These are phyloP conservation scores for Lentinula aciculospora DNA, from an alignment of 768 basidiomycete species.

Conservation along the genomic window DNA sequence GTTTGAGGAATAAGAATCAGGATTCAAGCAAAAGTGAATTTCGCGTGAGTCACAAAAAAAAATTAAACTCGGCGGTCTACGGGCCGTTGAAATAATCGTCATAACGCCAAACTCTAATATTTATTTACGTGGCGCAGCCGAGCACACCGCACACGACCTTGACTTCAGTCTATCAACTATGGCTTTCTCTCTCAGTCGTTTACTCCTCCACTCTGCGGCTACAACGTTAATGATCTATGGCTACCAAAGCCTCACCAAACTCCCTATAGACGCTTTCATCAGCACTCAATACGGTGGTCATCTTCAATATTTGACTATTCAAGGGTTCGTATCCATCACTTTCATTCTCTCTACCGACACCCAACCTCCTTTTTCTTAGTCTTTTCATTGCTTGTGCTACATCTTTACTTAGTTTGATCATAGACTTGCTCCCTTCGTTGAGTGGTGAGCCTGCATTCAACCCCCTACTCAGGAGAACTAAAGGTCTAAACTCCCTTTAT, in stretches of 20 bases:
- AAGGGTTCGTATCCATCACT: constrained; percentile 45
- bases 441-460: constrained; percentile 21
- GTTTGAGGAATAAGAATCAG: neutral
- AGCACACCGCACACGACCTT: neutral
- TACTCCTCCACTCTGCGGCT: constrained; percentile 24
- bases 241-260: constrained; percentile 21
- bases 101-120: neutral
- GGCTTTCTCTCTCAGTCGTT: neutral
- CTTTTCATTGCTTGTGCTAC: constrained; percentile 29
- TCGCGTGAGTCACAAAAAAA: neutral
- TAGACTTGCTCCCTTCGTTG: constrained; percentile 26
- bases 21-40: constrained; percentile 13
- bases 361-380: constrained; percentile 15
- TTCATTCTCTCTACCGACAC: neutral
- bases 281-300: constrained; percentile 53
- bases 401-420: constrained; percentile 27
- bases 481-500: too few species aligned
- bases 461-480: too few species aligned
- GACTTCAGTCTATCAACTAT: too few species aligned
- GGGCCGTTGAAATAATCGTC: neutral
- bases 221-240: constrained; percentile 31
- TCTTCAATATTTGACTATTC: constrained; percentile 72
- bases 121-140: too few species aligned
- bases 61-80: neutral
- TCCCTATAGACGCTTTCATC: constrained; percentile 27